These are phyloP conservation scores for Spongispora temasekensis DNA, from an alignment of 1,284 basidiomycete genomes.

Conservation along the genomic window DNA sequence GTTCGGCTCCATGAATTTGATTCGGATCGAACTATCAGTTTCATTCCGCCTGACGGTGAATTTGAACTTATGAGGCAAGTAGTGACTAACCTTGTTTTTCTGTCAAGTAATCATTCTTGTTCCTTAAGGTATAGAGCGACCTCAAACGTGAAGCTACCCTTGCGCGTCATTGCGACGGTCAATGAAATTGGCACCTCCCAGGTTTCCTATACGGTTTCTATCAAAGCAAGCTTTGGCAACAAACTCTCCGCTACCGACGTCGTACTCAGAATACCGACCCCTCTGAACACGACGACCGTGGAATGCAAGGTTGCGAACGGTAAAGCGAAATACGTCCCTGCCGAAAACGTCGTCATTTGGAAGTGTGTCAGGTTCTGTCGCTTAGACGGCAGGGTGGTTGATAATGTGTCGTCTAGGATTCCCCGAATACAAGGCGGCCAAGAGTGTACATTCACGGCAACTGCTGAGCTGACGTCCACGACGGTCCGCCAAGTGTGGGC, in stretches of 20 bases:
- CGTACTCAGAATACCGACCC: conserved; percentile 92
- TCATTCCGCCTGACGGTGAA: conserved; percentile 98
- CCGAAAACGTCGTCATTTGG: conserved; percentile 96
- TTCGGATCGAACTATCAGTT: conserved; percentile 89
- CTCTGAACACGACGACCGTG: conserved; percentile 89
- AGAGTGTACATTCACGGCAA: conserved; percentile 85
- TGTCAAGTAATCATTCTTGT: conserved; percentile 2
- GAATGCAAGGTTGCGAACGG: conserved; percentile 90
- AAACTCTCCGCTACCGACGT: conserved; percentile 95
- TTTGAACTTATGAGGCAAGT: conserved; percentile 94
- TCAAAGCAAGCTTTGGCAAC: conserved; percentile 88
- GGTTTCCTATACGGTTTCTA: conserved; percentile 89
- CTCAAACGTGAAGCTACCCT: conserved; percentile 92
- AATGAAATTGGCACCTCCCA: conserved; percentile 90
- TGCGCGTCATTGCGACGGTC: conserved; percentile 89
- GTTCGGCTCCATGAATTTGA: conserved; percentile 95
- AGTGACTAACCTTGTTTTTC: conserved; percentile 2
- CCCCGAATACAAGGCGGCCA: conserved; percentile 91
- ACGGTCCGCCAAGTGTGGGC: conserved; percentile 95
- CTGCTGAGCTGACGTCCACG: conserved; percentile 83
- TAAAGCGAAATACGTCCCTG: conserved; percentile 97
- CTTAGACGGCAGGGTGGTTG: neutral
- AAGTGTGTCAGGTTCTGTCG: conserved; percentile 66
- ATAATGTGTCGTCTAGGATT: conserved; percentile 62
- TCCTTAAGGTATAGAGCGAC: conserved; percentile 86